These are phyloP conservation scores for Suillus hirtellus DNA, from an alignment of 768 basidiomycete species.

Conservation along the genomic window DNA sequence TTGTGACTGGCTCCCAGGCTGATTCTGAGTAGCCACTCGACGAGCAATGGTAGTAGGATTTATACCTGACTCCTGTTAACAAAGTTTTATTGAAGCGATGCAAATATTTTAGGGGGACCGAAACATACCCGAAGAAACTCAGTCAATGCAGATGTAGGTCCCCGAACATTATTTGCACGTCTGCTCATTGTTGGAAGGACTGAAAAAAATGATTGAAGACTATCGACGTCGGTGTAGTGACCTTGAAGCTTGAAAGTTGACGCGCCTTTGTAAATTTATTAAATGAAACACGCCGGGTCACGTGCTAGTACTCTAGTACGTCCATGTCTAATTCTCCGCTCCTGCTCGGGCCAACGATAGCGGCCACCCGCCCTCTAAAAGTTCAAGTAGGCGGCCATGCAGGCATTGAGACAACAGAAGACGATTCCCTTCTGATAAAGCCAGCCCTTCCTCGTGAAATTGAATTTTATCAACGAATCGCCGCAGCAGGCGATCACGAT, in stretches of 20 bases:
- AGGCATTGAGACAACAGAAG: conserved; percentile 68
- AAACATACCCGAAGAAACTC: conserved; percentile 71
- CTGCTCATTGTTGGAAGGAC: conserved; percentile 25
- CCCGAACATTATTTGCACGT: conserved; percentile 61
- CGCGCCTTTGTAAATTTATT: conserved; percentile 4
- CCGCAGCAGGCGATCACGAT: conserved; percentile 33
- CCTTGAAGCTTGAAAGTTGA: background rate
- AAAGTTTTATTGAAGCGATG: conserved; percentile 23
- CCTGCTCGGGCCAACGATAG: conserved; percentile 17
- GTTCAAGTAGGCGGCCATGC: conserved; percentile 83
- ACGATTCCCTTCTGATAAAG: conserved; percentile 82
- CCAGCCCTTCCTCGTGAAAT: conserved; percentile 64
- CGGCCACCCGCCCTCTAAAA: conserved; percentile 37
- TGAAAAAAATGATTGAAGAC: background rate
- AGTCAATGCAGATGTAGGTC: conserved; percentile 81
- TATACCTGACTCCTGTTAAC: conserved; percentile 52
- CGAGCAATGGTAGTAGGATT: conserved; percentile 43
- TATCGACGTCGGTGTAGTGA: too few species aligned
- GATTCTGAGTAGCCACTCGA: conserved; percentile 33
- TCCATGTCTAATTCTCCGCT: background rate
- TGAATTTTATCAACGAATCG: conserved; percentile 66
- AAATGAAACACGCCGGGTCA: conserved; percentile 7
- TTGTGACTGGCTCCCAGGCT: conserved; percentile 28
- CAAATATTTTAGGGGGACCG: background rate
- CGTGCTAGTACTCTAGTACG: background rate